Evolutionary conservation across 75 land plant species (phyloP).

Genomic region (Cryptomeria japonica): DNA sequence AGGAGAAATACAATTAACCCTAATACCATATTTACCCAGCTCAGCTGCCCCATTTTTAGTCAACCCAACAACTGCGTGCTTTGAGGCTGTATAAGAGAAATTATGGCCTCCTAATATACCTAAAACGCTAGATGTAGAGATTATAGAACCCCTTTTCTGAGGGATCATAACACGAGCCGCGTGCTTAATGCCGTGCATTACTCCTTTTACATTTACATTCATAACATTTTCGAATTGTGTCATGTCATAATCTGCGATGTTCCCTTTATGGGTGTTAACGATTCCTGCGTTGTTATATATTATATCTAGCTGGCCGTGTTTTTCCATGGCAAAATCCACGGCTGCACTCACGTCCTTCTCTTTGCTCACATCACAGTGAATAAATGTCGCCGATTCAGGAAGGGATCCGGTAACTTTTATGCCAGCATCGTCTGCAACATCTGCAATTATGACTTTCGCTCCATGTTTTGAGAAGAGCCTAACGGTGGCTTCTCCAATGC

Average conservation of each 20-base stretch:
- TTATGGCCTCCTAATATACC: conserved; percentile 12
- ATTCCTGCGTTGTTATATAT: conserved; percentile 75
- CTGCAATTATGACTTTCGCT: conserved; percentile 40
- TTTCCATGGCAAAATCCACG: background rate
- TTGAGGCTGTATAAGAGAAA: conserved; percentile 38
- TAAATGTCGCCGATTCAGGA: conserved; percentile 19
- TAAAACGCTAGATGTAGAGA: conserved; percentile 44
- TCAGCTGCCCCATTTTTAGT: conserved; percentile 34
- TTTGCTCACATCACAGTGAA: conserved; percentile 54
- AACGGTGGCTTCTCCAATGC: too few relatives aligned
- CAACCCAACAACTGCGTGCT: conserved; percentile 59
- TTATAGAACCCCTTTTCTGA: conserved; percentile 11
- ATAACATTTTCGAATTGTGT: conserved; percentile 13
- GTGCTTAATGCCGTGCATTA: conserved; percentile 38
- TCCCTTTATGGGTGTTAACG: conserved; percentile 13
- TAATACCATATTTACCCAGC: conserved; percentile 45
- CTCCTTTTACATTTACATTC: conserved; percentile 37
- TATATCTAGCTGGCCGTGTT: conserved; percentile 57
- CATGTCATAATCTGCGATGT: background rate
- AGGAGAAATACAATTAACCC: conserved; percentile 69
- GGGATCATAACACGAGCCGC: conserved; percentile 52
- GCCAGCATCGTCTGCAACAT: conserved; percentile 57
- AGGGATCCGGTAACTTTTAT: conserved; percentile 9
- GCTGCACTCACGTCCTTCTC: conserved; percentile 13
- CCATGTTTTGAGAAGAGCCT: too few relatives aligned